Evolutionary conservation across 106 monocot species (phyloP).

Genomic region (Narthecium ossifragum): DNA sequence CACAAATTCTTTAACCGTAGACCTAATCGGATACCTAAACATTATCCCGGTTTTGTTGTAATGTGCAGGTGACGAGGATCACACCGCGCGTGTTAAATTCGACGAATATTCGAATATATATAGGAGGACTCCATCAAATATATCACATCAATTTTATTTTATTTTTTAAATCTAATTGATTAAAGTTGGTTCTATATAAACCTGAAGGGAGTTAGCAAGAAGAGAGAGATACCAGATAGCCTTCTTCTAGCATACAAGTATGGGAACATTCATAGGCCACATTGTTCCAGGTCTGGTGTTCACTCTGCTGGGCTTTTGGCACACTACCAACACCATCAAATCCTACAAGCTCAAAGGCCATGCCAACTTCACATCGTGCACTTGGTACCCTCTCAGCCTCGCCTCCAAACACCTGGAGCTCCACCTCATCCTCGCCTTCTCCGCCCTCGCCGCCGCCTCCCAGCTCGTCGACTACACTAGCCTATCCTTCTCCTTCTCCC

Average conservation of each 20-base stretch:
- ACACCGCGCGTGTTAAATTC: no score
- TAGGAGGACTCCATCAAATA: no score
- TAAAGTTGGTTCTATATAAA: background rate
- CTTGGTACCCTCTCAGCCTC: conserved; percentile 47
- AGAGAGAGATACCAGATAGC: background rate
- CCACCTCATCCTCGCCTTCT: conserved; percentile 45
- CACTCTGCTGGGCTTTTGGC: conserved; percentile 73
- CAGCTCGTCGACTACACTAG: conserved; percentile 28
- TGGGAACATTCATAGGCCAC: conserved; percentile 75
- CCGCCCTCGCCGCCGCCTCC: conserved; percentile 19
- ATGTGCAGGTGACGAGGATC: no score
- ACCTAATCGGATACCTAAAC: no score
- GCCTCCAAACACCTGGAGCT: conserved; percentile 32
- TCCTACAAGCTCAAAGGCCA: conserved; percentile 24
- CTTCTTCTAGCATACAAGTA: background rate
- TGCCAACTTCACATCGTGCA: conserved; percentile 21
- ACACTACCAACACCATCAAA: conserved; percentile 41
- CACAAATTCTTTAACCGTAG: no score
- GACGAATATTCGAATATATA: no score
- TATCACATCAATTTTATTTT: background rate
- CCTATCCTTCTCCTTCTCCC: conserved; percentile 8
- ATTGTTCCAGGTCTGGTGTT: conserved; percentile 53
- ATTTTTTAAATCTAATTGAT: background rate
- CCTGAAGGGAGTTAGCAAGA: background rate
- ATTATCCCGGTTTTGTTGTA: no score